A percentile compares a stretch with the other conserved stretches of the same genome.
Evolutionary conservation across 2,329 filamentous ascomycete species (phyloP).

Genomic region (Alternaria novae-zelandiae): DNA sequence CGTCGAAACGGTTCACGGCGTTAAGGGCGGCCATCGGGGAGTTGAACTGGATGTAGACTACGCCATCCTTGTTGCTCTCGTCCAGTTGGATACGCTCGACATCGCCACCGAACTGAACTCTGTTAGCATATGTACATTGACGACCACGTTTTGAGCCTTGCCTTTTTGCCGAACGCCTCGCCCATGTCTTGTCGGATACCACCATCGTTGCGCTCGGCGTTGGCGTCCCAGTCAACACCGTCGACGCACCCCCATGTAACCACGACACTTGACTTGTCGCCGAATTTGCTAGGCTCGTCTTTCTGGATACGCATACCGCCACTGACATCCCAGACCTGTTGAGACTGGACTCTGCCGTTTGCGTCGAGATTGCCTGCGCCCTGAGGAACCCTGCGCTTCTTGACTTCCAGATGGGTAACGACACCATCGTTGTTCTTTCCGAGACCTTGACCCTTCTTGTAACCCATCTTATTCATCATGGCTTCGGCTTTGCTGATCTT

Average conservation of each 20-base stretch:
- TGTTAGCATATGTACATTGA: not conserved
- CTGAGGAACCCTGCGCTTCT: constrained; percentile 30
- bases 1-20: constrained; percentile 87
- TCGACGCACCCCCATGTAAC: constrained; percentile 85
- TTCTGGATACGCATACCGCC: constrained; percentile 65
- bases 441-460: constrained; percentile 85
- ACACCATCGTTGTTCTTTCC: constrained; percentile 85
- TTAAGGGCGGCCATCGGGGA: constrained; percentile 82
- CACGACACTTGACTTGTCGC: constrained; percentile 78
- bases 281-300: constrained; percentile 46
- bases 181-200: constrained; percentile 91
- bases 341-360: constrained; percentile 58
- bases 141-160: constrained; percentile 35
- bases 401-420: constrained; percentile 78
- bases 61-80: constrained; percentile 62
- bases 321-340: constrained; percentile 72
- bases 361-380: constrained; percentile 30
- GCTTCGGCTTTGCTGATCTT: constrained; percentile 68
- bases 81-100: constrained; percentile 79
- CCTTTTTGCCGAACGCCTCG: constrained; percentile 86
- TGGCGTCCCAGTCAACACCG: constrained; percentile 79
- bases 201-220: constrained; percentile 67
- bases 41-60: constrained; percentile 94
- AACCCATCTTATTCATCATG: constrained; percentile 92
- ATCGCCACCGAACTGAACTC: constrained; percentile 70